Evolutionary conservation across 2,329 filamentous ascomycete species (phyloP).

Genomic region (Phyllosticta capitalensis): DNA sequence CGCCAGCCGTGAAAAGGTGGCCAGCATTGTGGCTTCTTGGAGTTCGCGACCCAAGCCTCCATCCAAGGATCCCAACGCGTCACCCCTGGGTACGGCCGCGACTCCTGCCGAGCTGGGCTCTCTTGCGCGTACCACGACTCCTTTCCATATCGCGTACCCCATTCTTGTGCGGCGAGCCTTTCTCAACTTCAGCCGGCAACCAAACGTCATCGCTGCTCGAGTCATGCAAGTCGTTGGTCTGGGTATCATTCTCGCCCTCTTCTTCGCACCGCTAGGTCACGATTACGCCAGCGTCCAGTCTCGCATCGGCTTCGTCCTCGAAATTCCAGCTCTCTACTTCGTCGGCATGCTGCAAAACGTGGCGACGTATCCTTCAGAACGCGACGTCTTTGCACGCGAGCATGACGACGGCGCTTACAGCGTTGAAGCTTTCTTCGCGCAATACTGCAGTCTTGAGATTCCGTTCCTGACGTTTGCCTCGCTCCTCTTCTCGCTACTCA

Average conservation of each 20-base stretch:
- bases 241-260: slow-evolving; percentile 27
- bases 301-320: slow-evolving; percentile 62
- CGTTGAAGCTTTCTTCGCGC: slow-evolving; percentile 59
- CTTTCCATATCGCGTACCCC: slow-evolving; percentile 54
- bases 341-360: slow-evolving; percentile 74
- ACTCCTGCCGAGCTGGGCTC: slow-evolving; percentile 64
- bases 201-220: slow-evolving; percentile 25
- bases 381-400: slow-evolving; percentile 69
- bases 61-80: background rate
- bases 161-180: slow-evolving; percentile 57
- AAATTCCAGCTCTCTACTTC: slow-evolving; percentile 63
- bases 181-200: slow-evolving; percentile 47
- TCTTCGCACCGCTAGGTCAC: slow-evolving; percentile 61
- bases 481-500: slow-evolving; percentile 56
- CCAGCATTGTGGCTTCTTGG: slow-evolving; percentile 53
- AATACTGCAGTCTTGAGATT: slow-evolving; percentile 60
- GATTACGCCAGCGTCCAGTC: slow-evolving; percentile 64
- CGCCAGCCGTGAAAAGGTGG: slow-evolving; percentile 53
- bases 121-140: slow-evolving; percentile 53
- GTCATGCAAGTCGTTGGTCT: slow-evolving; percentile 31
- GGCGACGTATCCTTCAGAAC: slow-evolving; percentile 60
- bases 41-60: slow-evolving; percentile 1
- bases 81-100: slow-evolving; percentile 9
- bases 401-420: slow-evolving; percentile 64
- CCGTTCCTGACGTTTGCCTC: slow-evolving; percentile 61